Evolutionary conservation across 345 rosid genomes (phyloP).

Genomic region (Sonneratia caseolaris): DNA sequence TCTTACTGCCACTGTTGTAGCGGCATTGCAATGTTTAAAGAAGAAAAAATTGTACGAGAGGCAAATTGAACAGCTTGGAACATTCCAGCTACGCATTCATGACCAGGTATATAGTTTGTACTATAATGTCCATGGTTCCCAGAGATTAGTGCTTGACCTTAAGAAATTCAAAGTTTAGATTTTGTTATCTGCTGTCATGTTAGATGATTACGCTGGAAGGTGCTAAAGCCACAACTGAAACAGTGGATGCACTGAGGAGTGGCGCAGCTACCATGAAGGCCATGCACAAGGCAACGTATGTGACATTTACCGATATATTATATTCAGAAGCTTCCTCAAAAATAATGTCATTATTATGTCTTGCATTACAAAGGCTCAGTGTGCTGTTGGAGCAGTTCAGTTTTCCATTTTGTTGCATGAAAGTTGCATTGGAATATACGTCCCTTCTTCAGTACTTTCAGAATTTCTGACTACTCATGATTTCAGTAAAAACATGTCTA

Average conservation of each 20-base stretch:
- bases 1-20: slow-evolving; percentile 12
- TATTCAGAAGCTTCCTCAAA: no score
- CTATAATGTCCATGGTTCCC: not conserved
- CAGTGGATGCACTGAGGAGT: slow-evolving; percentile 39
- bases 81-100: slow-evolving; percentile 33
- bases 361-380: no score
- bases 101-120: slow-evolving; percentile 23
- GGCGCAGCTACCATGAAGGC: slow-evolving; percentile 46
- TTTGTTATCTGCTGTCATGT: not conserved
- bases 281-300: slow-evolving; percentile 31
- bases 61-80: slow-evolving; percentile 37
- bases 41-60: slow-evolving; percentile 15
- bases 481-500: no score
- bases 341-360: no score
- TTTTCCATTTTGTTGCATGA: no score
- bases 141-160: not conserved
- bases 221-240: slow-evolving; percentile 42
- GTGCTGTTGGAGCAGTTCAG: no score
- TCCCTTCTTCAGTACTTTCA: no score
- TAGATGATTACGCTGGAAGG: slow-evolving; percentile 44
- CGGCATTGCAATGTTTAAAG: slow-evolving; percentile 36
- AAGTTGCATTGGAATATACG: no score
- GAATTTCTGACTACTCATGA: no score
- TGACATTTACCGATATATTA: no score
- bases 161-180: not conserved